Percentiles rank a stretch among this genome's conserved stretches.
Evolutionary conservation across 805 yeast species (phyloP).

Genomic region (Maudiozyma barnettii): DNA sequence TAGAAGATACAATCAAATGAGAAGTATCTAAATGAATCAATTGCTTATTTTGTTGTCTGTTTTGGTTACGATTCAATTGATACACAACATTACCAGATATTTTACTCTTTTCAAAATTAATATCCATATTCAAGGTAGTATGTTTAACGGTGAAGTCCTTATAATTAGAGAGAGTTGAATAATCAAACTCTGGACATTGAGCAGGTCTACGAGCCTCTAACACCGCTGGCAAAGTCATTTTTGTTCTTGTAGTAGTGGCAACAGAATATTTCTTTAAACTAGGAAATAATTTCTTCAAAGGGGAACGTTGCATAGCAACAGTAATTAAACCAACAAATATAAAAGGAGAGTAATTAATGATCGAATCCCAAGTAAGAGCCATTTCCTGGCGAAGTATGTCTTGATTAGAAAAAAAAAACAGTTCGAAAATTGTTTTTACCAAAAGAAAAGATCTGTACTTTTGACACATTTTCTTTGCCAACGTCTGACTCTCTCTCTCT

Average conservation of each 20-base stretch:
- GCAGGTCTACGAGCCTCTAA: constrained; percentile 25
- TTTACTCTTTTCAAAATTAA: constrained; percentile 44
- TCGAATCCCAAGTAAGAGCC: neutral
- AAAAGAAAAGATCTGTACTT: no score
- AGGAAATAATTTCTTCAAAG: no score
- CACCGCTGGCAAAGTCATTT: constrained; percentile 20
- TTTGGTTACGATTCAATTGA: constrained; percentile 28
- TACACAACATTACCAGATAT: constrained; percentile 49
- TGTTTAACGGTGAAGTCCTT: constrained; percentile 38
- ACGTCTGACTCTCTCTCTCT: no score
- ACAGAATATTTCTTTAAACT: neutral
- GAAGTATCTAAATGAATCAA: constrained; percentile 53
- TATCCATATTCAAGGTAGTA: constrained; percentile 43
- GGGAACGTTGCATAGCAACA: neutral
- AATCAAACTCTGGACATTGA: constrained; percentile 47
- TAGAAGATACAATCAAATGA: constrained; percentile 39
- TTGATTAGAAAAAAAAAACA: no score
- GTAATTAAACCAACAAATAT: neutral
- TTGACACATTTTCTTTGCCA: neutral
- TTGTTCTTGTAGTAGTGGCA: neutral
- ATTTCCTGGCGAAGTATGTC: no score
- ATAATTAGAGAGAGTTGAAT: constrained; percentile 74
- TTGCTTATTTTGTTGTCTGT: constrained; percentile 20
- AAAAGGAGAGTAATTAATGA: neutral
- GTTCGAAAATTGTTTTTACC: no score